Evolutionary conservation across 768 basidiomycete species (phyloP).

Genomic region (Tubosaeta sp.): DNA sequence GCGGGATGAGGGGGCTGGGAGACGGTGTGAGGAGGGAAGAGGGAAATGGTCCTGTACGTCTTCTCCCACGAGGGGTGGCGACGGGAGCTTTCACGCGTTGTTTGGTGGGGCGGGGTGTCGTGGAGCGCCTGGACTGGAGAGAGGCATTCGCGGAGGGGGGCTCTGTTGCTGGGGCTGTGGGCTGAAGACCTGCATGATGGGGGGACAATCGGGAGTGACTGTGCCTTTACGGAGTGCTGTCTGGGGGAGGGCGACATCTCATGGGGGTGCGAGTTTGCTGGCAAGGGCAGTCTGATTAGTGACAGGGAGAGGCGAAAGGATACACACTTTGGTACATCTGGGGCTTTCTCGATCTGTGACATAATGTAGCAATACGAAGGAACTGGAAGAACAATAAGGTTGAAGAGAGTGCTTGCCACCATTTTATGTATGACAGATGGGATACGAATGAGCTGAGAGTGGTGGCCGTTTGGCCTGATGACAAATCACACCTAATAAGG

Average conservation of each 20-base stretch:
- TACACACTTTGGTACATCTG: slow-evolving; percentile 34
- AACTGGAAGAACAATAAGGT: too few relatives aligned
- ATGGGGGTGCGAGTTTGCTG: slow-evolving; percentile 33
- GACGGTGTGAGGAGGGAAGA: slow-evolving; percentile 34
- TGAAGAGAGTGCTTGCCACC: slow-evolving; percentile 28
- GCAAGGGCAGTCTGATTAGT: too few relatives aligned
- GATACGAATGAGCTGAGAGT: too few relatives aligned
- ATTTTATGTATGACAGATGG: too few relatives aligned
- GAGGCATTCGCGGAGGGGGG: slow-evolving; percentile 32
- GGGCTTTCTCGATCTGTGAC: slow-evolving; percentile 51
- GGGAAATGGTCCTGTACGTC: slow-evolving; percentile 39
- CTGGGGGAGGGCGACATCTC: slow-evolving; percentile 44
- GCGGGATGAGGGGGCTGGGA: slow-evolving; percentile 33
- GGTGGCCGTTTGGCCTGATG: too few relatives aligned
- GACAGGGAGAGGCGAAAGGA: slow-evolving; percentile 3
- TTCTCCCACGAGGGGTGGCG: too few relatives aligned
- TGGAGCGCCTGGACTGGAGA: slow-evolving; percentile 32
- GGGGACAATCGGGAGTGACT: slow-evolving; percentile 63
- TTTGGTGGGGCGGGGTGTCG: slow-evolving; percentile 33
- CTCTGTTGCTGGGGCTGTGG: slow-evolving; percentile 38
- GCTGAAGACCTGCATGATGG: slow-evolving; percentile 49
- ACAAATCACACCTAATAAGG: too few relatives aligned
- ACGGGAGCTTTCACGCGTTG: slow-evolving; percentile 31
- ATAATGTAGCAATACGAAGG: too few relatives aligned
- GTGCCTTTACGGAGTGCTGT: slow-evolving; percentile 53